Conservation (phyloP, 1,139 yeast genomes). For the Saccharomyces hybrid region DNA sequence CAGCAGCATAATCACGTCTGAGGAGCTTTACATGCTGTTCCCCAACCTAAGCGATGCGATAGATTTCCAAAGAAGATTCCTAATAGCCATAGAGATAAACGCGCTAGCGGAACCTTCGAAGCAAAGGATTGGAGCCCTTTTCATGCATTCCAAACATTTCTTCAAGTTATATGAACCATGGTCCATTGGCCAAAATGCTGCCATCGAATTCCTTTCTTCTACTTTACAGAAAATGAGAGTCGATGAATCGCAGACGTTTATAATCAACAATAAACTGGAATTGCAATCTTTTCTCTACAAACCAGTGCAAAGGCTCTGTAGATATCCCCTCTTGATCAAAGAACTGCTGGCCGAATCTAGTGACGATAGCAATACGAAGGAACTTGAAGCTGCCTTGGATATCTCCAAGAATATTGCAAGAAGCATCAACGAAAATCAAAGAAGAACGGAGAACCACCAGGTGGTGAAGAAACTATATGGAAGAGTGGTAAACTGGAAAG, state of each 20-base stretch:
- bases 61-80: slow-evolving; percentile 85
- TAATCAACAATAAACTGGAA: slow-evolving; percentile 83
- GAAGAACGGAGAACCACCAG: slow-evolving; percentile 81
- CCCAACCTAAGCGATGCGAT: slow-evolving; percentile 82
- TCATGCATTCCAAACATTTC: slow-evolving; percentile 75
- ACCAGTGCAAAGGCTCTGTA: slow-evolving; percentile 92
- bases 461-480: slow-evolving; percentile 60
- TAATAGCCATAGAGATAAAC: slow-evolving; percentile 85
- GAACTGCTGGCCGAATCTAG: slow-evolving; percentile 62
- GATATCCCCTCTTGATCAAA: slow-evolving; percentile 76
- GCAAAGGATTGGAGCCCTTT: slow-evolving; percentile 84
- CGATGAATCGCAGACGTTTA: slow-evolving; percentile 24
- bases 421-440: slow-evolving; percentile 87
- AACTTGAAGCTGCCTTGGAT: slow-evolving; percentile 59
- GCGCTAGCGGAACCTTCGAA: slow-evolving; percentile 64
- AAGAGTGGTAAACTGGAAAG: slow-evolving; percentile 86
- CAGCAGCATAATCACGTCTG: slow-evolving; percentile 65
- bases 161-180: slow-evolving; percentile 87
- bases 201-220: slow-evolving; percentile 68
- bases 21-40: slow-evolving; percentile 71
- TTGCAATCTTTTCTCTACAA: slow-evolving; percentile 82
- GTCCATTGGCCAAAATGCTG: slow-evolving; percentile 80
- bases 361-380: slow-evolving; percentile 53
- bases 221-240: slow-evolving; percentile 31
- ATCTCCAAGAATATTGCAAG: slow-evolving; percentile 71